A percentile compares a stretch with the other conserved stretches of the same genome.
phyloP scores from a whole-genome alignment of 2,329 filamentous ascomycete genomes.

The Fusarium nygamai region DNA sequence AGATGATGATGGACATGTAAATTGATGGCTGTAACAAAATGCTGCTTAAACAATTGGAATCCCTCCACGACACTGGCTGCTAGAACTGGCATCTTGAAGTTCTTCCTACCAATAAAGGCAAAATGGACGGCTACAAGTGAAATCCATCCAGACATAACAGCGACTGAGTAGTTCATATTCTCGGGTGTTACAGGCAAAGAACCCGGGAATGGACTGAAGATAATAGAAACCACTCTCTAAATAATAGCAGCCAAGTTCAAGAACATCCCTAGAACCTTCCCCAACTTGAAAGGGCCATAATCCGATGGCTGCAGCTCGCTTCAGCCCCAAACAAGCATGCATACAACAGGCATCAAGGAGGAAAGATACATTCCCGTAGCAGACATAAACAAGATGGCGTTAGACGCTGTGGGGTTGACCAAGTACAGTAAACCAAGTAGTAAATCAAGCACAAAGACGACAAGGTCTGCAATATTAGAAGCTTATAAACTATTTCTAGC shows the following conservation, averaged over 20 bases:
- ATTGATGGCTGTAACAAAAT: background rate
- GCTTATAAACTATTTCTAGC: no score
- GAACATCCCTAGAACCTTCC: background rate
- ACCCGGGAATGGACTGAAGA: background rate
- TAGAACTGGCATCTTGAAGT: background rate
- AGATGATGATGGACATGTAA: fast-evolving
- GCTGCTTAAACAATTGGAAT: no score
- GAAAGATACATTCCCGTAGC: background rate
- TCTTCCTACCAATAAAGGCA: background rate
- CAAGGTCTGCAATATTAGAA: background rate
- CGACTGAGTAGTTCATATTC: background rate
- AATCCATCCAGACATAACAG: background rate
- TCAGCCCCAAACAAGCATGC: background rate
- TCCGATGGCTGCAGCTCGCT: background rate
- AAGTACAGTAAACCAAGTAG: background rate
- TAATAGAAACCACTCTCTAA: background rate
- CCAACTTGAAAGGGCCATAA: background rate
- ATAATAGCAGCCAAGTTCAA: background rate
- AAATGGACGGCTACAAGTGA: background rate
- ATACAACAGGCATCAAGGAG: background rate
- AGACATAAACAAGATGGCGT: background rate
- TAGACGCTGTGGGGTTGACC: background rate
- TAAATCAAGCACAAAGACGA: background rate
- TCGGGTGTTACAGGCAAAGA: background rate
- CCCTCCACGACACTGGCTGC: background rate